Conservation (phyloP, 768 basidiomycete species). For the Tulasnella sp. region DNA sequence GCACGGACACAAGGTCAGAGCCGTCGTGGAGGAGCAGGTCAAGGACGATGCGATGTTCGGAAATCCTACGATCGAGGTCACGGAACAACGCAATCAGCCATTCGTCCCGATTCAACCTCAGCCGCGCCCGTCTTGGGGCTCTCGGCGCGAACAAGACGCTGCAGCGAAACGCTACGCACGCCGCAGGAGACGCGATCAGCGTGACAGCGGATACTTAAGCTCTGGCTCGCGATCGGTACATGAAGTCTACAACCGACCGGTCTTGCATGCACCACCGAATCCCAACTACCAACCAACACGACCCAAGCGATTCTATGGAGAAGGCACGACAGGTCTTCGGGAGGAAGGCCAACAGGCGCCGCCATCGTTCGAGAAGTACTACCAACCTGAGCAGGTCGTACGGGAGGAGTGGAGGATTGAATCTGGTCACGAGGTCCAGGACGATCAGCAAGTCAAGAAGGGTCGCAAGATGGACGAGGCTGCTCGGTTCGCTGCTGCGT, state of each 20-base stretch:
- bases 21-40: too few relatives aligned
- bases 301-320: slow-evolving; percentile 8
- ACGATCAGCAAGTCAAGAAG: not conserved
- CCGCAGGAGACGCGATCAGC: not conserved
- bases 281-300: not conserved
- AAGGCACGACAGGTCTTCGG: slow-evolving; percentile 3
- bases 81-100: too few relatives aligned
- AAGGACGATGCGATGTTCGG: too few relatives aligned
- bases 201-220: not conserved
- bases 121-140: too few relatives aligned
- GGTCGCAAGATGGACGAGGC: not conserved
- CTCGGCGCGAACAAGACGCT: too few relatives aligned
- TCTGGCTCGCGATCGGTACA: not conserved
- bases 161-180: too few relatives aligned
- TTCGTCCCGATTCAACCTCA: too few relatives aligned
- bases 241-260: not conserved
- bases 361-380: too few relatives aligned
- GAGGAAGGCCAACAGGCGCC: not conserved
- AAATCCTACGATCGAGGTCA: too few relatives aligned
- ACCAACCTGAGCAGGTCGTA: too few relatives aligned
- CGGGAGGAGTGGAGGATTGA: too few relatives aligned
- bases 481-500: not conserved
- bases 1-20: too few relatives aligned
- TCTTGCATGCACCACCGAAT: not conserved
- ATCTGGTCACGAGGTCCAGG: not conserved